Evolutionary conservation across 768 basidiomycete genomes (phyloP).

Genomic region (Galerina sulciceps): DNA sequence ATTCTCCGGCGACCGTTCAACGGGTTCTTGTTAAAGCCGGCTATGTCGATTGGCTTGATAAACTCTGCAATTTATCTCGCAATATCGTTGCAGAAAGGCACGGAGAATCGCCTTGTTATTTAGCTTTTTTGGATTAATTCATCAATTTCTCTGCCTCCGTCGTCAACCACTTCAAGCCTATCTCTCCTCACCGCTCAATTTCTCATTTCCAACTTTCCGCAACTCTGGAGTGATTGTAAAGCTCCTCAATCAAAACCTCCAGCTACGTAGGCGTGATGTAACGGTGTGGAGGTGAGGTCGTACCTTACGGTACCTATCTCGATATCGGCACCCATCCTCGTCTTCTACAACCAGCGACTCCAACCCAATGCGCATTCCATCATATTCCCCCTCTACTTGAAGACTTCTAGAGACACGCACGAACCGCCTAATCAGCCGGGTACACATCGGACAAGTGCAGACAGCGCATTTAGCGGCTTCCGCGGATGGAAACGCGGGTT

Average conservation of each 20-base stretch:
- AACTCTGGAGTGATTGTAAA: too few relatives aligned
- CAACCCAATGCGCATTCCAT: neutral
- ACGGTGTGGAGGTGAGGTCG: neutral
- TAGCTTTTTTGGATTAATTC: neutral
- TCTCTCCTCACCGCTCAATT: neutral
- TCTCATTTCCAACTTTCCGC: too few relatives aligned
- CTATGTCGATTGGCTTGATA: neutral
- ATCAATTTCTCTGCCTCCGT: neutral
- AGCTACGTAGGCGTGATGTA: neutral
- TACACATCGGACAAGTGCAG: neutral
- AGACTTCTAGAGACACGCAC: neutral
- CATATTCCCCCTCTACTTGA: neutral
- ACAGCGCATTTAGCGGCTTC: constrained; percentile 8
- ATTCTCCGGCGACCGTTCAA: neutral
- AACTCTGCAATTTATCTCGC: neutral
- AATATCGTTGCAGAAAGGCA: neutral
- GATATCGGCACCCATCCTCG: neutral
- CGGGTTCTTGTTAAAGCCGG: neutral
- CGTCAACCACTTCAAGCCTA: neutral
- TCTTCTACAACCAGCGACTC: neutral
- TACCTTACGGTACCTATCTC: neutral
- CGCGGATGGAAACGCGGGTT: neutral
- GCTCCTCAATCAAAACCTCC: neutral
- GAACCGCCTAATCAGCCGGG: neutral
- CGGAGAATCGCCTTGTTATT: neutral